phyloP scores from a whole-genome alignment of 106 monocot genomes.

The Apostasia ramifera region DNA sequence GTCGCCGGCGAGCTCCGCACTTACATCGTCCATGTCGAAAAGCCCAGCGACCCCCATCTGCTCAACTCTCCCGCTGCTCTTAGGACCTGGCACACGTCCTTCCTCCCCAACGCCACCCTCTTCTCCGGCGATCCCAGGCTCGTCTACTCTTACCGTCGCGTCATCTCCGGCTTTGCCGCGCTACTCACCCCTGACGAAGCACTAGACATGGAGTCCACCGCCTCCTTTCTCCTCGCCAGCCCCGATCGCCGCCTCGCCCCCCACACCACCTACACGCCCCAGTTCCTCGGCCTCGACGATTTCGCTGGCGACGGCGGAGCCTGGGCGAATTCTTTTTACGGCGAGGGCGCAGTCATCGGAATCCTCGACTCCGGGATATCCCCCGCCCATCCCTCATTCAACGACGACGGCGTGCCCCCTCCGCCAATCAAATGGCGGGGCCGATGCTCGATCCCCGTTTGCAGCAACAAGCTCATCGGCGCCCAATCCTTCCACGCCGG shows the following conservation, averaged over 20 bases:
- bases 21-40: conserved; percentile 16
- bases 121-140: conserved; percentile 12
- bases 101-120: conserved; percentile 12
- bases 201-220: conserved; percentile 5
- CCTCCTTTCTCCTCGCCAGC: conserved; percentile 22
- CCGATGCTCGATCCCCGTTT: conserved; percentile 17
- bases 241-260: conserved; percentile 10
- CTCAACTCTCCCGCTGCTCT: not conserved
- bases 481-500: conserved; percentile 14
- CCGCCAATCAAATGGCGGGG: conserved; percentile 31
- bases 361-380: conserved; percentile 20
- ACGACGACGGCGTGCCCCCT: conserved; percentile 10
- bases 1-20: conserved; percentile 2
- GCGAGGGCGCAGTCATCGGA: conserved; percentile 31
- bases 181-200: conserved; percentile 26
- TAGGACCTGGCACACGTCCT: conserved; percentile 27
- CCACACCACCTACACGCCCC: conserved; percentile 38
- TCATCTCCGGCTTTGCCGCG: conserved; percentile 42
- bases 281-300: conserved; percentile 19
- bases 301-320: not conserved
- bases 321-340: conserved; percentile 7
- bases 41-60: not conserved
- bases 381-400: conserved; percentile 24
- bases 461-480: conserved; percentile 58
- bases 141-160: conserved; percentile 31